Evolutionary conservation across 2,329 filamentous ascomycete species (phyloP), one percentile per base, ranked within the genome.

Genomic region (Lasiodiplodia gonubiensis): DNA sequence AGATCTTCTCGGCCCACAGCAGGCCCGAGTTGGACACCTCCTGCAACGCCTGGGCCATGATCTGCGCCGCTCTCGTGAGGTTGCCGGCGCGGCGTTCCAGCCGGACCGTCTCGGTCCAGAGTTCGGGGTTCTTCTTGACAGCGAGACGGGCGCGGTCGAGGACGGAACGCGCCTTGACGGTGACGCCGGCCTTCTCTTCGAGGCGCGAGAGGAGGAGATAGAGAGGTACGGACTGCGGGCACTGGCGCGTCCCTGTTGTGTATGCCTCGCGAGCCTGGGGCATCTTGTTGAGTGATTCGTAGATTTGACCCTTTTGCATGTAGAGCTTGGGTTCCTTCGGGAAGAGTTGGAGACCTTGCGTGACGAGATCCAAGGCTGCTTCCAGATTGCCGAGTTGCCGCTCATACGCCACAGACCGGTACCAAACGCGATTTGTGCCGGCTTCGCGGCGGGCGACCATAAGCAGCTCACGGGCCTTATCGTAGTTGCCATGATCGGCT

Each of bases 221-320:
- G 3, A 99, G 85, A 1, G 93, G 88, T 0, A 97, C 90, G 0
- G 93, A 94, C 70, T 89, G 89, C 2, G 94, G 89, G 67, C 93
- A 94, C 0, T 92, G 92, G 74, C 95, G 91, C 49, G 94, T 96
- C 42, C 95, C 95, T 4, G 92, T 90, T 68, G 88, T 88, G 79
- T 95, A 98, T 0, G 94, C 93, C 77, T 98, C 93, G 55, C 95
- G 89, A 3, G 95, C 95, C 79, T 95, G 92, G 0, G 91, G 89
- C 16, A 91, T 82, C 80, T 93, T 93, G 72, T 87, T 89, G 55
- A 93, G 86, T 52, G 89, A 86, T 75, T 97, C 92, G 83, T 99
- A 99, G 70, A 98, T 95, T 77, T 99, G 95, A 0, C 96, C 95
- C 81, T 99, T 99, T 83, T 97, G 92, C 92, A 98, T 97, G 90